Conservation (phyloP, 1,284 basidiomycete genomes). For the Ustilago crameri region DNA sequence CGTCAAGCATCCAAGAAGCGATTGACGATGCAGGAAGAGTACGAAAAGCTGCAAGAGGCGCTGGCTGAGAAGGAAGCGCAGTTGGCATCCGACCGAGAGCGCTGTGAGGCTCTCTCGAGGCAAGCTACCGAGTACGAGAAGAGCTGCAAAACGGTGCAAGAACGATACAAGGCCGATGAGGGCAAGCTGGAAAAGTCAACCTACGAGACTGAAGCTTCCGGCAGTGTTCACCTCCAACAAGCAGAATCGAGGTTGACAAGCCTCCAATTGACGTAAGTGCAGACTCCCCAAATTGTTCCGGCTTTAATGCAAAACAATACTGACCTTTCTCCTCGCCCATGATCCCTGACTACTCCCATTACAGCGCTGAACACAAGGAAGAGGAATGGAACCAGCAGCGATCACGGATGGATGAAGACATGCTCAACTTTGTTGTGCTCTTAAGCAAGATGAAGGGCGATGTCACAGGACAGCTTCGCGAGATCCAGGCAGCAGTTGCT, state of each 20-base stretch:
- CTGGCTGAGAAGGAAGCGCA: constrained; percentile 43
- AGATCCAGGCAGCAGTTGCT: constrained; percentile 48
- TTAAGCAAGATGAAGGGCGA: constrained; percentile 56
- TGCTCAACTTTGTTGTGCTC: constrained; percentile 51
- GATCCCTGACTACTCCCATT: too few relatives aligned
- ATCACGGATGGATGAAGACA: constrained; percentile 52
- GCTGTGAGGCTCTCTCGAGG: constrained; percentile 29
- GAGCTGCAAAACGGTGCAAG: constrained; percentile 51
- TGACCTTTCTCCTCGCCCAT: too few relatives aligned
- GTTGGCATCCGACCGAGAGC: constrained; percentile 36
- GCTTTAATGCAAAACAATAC: too few relatives aligned
- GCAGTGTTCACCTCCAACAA: constrained; percentile 46
- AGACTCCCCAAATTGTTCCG: too few relatives aligned
- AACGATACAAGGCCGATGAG: constrained; percentile 50
- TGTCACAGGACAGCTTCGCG: constrained; percentile 42
- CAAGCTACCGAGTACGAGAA: constrained; percentile 51
- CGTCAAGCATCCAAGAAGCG: constrained; percentile 51
- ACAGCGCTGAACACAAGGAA: constrained; percentile 46
- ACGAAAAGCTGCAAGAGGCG: constrained; percentile 48
- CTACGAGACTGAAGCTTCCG: constrained; percentile 48
- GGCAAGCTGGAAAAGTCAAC: constrained; percentile 45
- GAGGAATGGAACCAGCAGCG: constrained; percentile 48
- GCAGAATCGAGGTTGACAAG: constrained; percentile 46
- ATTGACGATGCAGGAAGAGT: constrained; percentile 51
- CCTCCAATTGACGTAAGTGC: constrained; percentile 23